phyloP scores from a whole-genome alignment of 2,329 filamentous ascomycete species.

The Sarocladium brachiariae region DNA sequence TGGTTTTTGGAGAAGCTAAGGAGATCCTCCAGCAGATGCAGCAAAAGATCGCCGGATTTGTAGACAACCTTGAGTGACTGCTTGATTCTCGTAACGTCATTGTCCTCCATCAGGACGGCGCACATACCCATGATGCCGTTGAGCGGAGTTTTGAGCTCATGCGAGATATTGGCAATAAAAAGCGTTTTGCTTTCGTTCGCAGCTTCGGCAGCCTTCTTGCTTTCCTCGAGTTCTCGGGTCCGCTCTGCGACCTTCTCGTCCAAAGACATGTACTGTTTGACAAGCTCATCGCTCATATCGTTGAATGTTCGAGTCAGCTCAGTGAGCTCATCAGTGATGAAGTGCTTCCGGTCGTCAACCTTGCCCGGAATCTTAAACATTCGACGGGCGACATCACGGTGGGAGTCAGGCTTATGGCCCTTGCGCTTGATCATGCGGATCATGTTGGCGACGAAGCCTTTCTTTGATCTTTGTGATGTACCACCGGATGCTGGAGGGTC shows the following conservation, averaged over 20 bases:
- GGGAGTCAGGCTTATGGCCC: constrained; percentile 15
- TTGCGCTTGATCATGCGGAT: constrained; percentile 29
- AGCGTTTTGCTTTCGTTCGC: constrained; percentile 96
- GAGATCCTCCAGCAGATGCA: constrained; percentile 83
- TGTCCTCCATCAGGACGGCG: constrained; percentile 86
- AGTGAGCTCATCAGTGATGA: constrained; percentile 76
- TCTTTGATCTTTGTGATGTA: constrained; percentile 38
- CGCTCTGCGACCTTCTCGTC: constrained; percentile 80
- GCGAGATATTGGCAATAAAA: constrained; percentile 91
- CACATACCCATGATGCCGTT: constrained; percentile 96
- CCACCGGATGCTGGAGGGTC: constrained; percentile 30
- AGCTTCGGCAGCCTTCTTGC: constrained; percentile 87
- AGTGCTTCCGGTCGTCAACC: constrained; percentile 67
- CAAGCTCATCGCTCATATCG: constrained; percentile 85
- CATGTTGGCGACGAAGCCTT: constrained; percentile 32
- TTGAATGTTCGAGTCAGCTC: constrained; percentile 84
- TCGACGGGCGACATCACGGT: constrained; percentile 36
- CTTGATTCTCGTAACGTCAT: constrained; percentile 70
- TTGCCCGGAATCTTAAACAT: constrained; percentile 80
- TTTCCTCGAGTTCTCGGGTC: constrained; percentile 78
- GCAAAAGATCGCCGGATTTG: constrained; percentile 62
- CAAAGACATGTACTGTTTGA: constrained; percentile 76
- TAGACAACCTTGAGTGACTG: constrained; percentile 83
- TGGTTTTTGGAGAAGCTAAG: constrained; percentile 94
- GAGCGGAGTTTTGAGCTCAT: constrained; percentile 84